phyloP scores from a whole-genome alignment of 129 eudicot species.

The Apium graveolens region DNA sequence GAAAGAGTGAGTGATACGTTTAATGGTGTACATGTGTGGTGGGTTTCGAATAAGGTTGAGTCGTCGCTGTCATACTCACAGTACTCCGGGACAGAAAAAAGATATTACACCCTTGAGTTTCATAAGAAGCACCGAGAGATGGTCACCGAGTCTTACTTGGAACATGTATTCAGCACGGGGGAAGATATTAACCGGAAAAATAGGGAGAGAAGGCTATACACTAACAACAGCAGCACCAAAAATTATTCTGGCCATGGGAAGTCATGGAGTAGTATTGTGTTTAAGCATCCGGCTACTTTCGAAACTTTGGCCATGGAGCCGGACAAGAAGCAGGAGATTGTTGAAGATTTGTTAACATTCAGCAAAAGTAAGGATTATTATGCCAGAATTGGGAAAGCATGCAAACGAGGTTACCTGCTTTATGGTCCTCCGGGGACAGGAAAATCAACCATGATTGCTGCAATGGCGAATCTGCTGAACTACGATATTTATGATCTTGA shows the following conservation, averaged over 20 bases:
- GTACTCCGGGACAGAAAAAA: conserved; percentile 11
- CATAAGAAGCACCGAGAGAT: conserved; percentile 16
- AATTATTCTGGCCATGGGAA: neutral
- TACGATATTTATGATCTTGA: conserved; percentile 31
- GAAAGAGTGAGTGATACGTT: conserved; percentile 23
- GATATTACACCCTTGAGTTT: conserved; percentile 22
- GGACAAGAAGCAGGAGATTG: conserved; percentile 26
- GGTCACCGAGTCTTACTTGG: conserved; percentile 18
- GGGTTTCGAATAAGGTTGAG: conserved; percentile 14
- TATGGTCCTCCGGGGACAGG: conserved; percentile 43
- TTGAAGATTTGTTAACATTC: conserved; percentile 29
- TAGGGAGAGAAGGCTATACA: conserved; percentile 30
- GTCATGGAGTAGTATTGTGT: conserved; percentile 23
- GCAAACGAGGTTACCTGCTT: conserved; percentile 32
- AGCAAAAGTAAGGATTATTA: conserved; percentile 27
- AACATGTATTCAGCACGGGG: conserved; percentile 23
- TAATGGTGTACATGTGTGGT: conserved; percentile 17
- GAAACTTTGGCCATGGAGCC: conserved; percentile 29
- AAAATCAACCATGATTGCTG: conserved; percentile 35
- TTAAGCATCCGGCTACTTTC: conserved; percentile 31
- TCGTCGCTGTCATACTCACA: neutral
- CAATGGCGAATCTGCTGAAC: conserved; percentile 28
- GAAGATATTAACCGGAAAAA: conserved; percentile 4
- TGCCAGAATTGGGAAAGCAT: conserved; percentile 29
- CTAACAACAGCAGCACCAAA: conserved; percentile 14